Percentiles rank a stretch among this genome's conserved stretches.
These are phyloP conservation scores for Aegilops bicornis DNA, from an alignment of 176 grass and related monocot species.

Conservation along the genomic window DNA sequence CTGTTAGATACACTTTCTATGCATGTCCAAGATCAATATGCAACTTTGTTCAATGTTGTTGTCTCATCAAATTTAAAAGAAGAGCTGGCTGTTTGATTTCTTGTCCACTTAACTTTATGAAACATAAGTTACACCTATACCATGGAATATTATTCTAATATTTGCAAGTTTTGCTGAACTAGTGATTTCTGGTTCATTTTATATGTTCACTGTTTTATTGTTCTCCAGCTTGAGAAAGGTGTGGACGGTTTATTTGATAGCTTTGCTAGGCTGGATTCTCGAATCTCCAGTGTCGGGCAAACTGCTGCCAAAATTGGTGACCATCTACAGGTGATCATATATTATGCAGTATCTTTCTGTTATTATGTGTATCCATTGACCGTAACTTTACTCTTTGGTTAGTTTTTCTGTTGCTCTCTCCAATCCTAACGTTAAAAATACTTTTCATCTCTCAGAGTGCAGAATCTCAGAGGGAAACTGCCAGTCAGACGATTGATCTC, in stretches of 20 bases:
- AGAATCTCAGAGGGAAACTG: conserved; percentile 99
- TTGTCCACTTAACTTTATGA: neutral
- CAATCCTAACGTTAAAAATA: conserved; percentile 10
- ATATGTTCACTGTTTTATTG: conserved; percentile 30
- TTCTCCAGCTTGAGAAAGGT: conserved; percentile 91
- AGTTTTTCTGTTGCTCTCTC: neutral
- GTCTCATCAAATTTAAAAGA: conserved; percentile 17
- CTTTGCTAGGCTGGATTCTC: conserved; percentile 90
- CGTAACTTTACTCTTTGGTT: conserved; percentile 23
- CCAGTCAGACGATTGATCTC: conserved; percentile 97
- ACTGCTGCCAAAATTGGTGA: conserved; percentile 99
- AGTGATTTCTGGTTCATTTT: neutral
- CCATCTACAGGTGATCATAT: conserved; percentile 88
- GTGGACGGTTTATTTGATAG: conserved; percentile 98
- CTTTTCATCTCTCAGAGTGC: conserved; percentile 64
- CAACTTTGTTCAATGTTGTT: neutral
- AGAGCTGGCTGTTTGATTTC: neutral
- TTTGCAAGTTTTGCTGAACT: conserved; percentile 13
- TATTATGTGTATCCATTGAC: conserved; percentile 12
- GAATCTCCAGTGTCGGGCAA: conserved; percentile 98
- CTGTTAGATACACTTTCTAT: neutral
- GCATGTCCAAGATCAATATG: neutral
- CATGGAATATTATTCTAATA: conserved; percentile 5
- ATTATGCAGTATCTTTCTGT: conserved; percentile 23
- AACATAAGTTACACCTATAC: neutral